Evolutionary conservation across 1,284 basidiomycete species (phyloP), one percentile per base, ranked within the genome.

Genomic region (Rhodotorula sp.): DNA sequence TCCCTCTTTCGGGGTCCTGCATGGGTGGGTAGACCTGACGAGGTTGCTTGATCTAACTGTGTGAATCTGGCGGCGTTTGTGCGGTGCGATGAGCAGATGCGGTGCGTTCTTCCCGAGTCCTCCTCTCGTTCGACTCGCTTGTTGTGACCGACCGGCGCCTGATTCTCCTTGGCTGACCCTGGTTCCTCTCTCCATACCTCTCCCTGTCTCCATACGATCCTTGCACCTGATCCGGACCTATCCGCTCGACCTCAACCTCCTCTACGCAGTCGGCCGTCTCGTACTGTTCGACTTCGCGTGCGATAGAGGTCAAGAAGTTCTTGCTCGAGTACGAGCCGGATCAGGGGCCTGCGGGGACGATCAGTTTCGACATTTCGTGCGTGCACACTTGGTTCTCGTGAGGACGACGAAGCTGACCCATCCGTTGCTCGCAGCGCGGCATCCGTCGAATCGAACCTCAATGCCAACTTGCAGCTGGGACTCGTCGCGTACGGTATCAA

Each of bases 401-500:
- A 62, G 60, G 19, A 36, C n/a, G 51, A 29, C 10, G 51, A 52
- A 66, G 51, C 49, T 67, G 24, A 46, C 63, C 10, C 2, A 0
- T 27, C 20, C 20, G 24, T 29, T 2, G n/a, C 53, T 54, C 32
- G 10, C 51, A 64, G 62, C 11, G 66, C 70, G 19, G 78, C 78
- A 6, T 76, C 79, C 13, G 74, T 81, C 29, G 76, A 89, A 80
- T 77, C 86, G 46, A 87, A 92, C 79, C 84, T 92, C 69, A 48
- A 62, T 64, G 90, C 93, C 65, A 84, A 86, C 5, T 91, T 90
- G 46, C 89, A 89, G 76, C 81, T 95, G 61, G 84, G 90, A 74
- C 80, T 94, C 77, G 90, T 90, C 72, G 88, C 89, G 29, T 95
- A 94, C 76, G 92, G 92, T 10, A 68, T 76, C 47, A 4, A 64